Percentiles rank a stretch among this genome's conserved stretches.
Conservation (phyloP, 2,329 filamentous ascomycete species). For the Botrytis paeoniae region DNA sequence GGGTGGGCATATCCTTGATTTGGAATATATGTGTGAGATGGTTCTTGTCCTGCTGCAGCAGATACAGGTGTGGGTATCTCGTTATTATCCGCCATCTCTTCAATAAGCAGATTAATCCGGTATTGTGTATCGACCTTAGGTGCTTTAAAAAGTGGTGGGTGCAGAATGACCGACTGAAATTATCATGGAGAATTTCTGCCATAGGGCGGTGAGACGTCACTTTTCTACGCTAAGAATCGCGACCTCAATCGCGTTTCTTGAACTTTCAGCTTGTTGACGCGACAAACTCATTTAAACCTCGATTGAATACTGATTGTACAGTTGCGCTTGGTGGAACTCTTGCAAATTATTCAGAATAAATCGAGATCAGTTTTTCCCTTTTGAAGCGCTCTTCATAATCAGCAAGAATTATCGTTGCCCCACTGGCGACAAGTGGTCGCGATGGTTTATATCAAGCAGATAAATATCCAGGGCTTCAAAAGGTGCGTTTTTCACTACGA, state of each 20-base stretch:
- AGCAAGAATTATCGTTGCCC: conserved; percentile 19
- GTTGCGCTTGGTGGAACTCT: not conserved
- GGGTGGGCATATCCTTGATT: conserved; percentile 47
- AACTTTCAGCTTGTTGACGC: conserved; percentile 18
- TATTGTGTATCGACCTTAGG: not conserved
- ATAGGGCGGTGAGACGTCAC: conserved; percentile 4
- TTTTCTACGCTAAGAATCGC: conserved; percentile 17
- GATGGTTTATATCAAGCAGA: conserved; percentile 98
- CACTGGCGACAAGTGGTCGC: conserved; percentile 25
- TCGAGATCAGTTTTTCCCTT: not conserved
- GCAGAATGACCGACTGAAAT: conserved; percentile 15
- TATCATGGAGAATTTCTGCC: conserved; percentile 18
- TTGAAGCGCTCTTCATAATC: conserved; percentile 15
- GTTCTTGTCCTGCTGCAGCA: conserved; percentile 43
- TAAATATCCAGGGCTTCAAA: conserved; percentile 99
- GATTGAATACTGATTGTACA: not conserved
- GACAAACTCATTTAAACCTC: conserved; percentile 1
- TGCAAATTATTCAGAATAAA: not conserved
- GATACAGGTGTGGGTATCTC: conserved; percentile 21
- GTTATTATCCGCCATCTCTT: conserved; percentile 26
- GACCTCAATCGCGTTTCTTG: conserved; percentile 11
- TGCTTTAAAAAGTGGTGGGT: not conserved
- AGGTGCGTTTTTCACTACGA: conserved; percentile 56
- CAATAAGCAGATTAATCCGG: not conserved
- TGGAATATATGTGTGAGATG: conserved; percentile 48